phyloP scores from a whole-genome alignment of 768 basidiomycete species.

The Tricholoma bakamatsutake region DNA sequence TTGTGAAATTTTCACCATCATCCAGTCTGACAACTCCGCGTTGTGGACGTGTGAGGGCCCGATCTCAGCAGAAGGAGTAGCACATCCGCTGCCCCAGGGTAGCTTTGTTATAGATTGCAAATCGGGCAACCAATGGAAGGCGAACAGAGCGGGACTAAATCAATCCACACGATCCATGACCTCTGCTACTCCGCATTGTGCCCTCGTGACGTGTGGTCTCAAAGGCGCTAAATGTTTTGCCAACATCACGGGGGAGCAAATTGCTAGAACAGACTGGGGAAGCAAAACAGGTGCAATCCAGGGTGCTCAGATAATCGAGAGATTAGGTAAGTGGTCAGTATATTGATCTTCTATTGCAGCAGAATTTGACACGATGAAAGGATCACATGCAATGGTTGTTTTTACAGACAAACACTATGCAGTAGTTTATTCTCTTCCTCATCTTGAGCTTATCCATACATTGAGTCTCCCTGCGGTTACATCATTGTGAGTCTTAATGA shows the following conservation, averaged over 20 bases:
- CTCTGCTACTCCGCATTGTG: conserved; percentile 21
- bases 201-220: conserved; percentile 44
- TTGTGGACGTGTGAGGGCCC: conserved; percentile 34
- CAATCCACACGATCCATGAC: conserved; percentile 22
- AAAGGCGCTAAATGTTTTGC: conserved; percentile 53
- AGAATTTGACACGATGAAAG: conserved; percentile 18
- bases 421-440: conserved; percentile 58
- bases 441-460: conserved; percentile 51
- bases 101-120: conserved; percentile 52
- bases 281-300: conserved; percentile 45
- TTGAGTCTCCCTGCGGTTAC: conserved; percentile 29
- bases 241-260: conserved; percentile 59
- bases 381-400: conserved; percentile 49
- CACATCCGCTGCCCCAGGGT: conserved; percentile 40
- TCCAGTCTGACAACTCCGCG: conserved; percentile 26
- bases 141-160: conserved; percentile 38
- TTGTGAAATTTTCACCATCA: conserved; percentile 52
- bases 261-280: conserved; percentile 64
- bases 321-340: conserved; percentile 42
- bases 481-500: conserved; percentile 24
- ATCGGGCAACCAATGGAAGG: conserved; percentile 38
- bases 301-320: conserved; percentile 50
- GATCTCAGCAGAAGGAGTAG: conserved; percentile 31
- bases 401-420: conserved; percentile 45
- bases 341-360: neutral